phyloP scores from a whole-genome alignment of 164 flowering plant species.

The Liquidambar formosana region DNA sequence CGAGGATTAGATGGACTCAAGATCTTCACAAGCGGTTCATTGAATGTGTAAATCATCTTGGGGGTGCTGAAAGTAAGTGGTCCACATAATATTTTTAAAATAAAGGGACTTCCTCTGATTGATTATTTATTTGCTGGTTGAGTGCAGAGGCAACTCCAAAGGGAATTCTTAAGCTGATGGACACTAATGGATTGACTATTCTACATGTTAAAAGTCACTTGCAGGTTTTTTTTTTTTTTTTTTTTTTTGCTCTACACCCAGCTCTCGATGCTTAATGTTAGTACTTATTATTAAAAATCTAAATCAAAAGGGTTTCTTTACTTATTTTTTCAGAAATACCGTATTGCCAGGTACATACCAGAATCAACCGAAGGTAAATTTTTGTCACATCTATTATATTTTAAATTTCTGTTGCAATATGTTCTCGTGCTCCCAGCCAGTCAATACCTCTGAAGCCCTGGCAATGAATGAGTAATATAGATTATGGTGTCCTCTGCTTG shows the following conservation, averaged over 20 bases:
- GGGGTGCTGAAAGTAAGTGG: constrained; percentile 62
- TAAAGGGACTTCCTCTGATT: too few species aligned
- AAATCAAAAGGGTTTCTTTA: neutral
- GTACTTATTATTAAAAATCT: too few species aligned
- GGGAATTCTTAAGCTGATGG: constrained; percentile 60
- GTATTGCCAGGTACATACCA: constrained; percentile 53
- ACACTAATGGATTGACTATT: constrained; percentile 50
- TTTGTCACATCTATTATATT: too few species aligned
- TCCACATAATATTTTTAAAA: neutral
- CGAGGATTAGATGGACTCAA: constrained; percentile 68
- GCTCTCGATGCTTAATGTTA: too few species aligned
- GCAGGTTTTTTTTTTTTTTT: constrained; percentile 34
- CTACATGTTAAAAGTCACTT: constrained; percentile 41
- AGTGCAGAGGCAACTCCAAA: constrained; percentile 69
- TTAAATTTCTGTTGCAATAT: too few species aligned
- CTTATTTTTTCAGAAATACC: constrained; percentile 52
- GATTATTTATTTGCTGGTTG: neutral
- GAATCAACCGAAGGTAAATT: constrained; percentile 49
- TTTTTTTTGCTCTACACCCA: too few species aligned
- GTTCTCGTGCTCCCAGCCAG: too few species aligned
- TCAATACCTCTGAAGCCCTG: too few species aligned
- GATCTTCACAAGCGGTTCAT: constrained; percentile 67
- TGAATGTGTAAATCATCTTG: constrained; percentile 59
- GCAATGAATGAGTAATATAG: too few species aligned
- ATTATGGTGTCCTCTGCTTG: too few species aligned